Evolutionary conservation across 331 rosid species (phyloP).

Genomic region (Quercus lobata): DNA sequence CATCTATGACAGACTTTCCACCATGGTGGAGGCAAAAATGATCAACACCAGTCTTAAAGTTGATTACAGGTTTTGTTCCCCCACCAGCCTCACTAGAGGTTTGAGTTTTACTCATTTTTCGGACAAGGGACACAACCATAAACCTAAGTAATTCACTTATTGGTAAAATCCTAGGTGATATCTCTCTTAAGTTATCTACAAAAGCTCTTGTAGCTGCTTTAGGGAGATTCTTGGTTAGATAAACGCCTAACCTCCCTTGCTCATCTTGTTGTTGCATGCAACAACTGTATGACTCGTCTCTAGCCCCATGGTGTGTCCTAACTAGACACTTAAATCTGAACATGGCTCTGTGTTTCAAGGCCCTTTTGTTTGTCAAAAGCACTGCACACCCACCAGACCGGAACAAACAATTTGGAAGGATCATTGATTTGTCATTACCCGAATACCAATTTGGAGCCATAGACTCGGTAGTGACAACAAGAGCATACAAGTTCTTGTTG

Average conservation of each 20-base stretch:
- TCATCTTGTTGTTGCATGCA: constrained; percentile 69
- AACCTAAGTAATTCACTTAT: constrained; percentile 49
- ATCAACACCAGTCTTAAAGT: constrained; percentile 73
- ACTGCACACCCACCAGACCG: constrained; percentile 75
- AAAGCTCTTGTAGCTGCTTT: constrained; percentile 83
- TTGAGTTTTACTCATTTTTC: constrained; percentile 15
- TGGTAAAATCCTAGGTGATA: constrained; percentile 72
- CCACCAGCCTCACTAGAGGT: background rate
- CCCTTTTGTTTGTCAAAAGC: constrained; percentile 59
- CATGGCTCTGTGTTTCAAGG: constrained; percentile 35
- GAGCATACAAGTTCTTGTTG: constrained; percentile 39
- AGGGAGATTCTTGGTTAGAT: constrained; percentile 56
- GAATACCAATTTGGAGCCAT: constrained; percentile 84
- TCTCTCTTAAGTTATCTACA: constrained; percentile 59
- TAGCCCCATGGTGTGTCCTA: constrained; percentile 78
- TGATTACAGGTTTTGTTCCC: constrained; percentile 36
- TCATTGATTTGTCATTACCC: constrained; percentile 78
- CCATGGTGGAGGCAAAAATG: constrained; percentile 87
- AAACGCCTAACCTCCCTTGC: constrained; percentile 51
- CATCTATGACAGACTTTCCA: constrained; percentile 91
- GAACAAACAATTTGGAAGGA: constrained; percentile 69
- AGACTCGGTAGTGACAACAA: constrained; percentile 68
- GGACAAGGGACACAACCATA: constrained; percentile 15
- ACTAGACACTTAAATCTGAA: constrained; percentile 56
- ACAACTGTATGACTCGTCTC: constrained; percentile 67